phyloP scores from a whole-genome alignment of 352 stramenopile genomes.

The Phytophthora pluvialis region DNA sequence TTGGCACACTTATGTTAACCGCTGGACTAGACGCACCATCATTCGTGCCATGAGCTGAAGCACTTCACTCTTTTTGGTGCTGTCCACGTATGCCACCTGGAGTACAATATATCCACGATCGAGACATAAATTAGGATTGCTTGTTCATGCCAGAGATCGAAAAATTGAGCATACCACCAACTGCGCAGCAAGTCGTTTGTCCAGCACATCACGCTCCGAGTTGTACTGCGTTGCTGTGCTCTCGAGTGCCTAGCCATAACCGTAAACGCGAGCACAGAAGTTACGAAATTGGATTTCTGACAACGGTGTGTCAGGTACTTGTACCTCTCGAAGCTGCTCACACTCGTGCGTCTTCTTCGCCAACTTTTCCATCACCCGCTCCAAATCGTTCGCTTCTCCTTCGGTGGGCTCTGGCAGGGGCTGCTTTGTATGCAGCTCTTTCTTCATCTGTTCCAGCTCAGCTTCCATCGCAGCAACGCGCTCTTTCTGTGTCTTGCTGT shows the following conservation, averaged over 20 bases:
- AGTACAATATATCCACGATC: neutral
- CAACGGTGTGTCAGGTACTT: neutral
- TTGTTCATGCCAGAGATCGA: neutral
- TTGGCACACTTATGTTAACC: neutral
- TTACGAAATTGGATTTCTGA: neutral
- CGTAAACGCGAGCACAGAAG: neutral
- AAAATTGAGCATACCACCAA: slow-evolving; percentile 51
- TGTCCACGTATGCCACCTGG: slow-evolving; percentile 75
- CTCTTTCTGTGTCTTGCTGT: slow-evolving; percentile 63
- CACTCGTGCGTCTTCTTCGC: slow-evolving; percentile 72
- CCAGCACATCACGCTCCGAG: slow-evolving; percentile 61
- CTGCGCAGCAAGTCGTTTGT: slow-evolving; percentile 76
- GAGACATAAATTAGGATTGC: neutral
- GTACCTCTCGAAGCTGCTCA: slow-evolving; percentile 73
- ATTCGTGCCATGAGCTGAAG: slow-evolving; percentile 76
- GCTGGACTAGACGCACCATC: slow-evolving; percentile 46
- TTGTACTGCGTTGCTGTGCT: slow-evolving; percentile 61
- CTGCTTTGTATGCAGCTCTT: slow-evolving; percentile 28
- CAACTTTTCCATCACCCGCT: slow-evolving; percentile 59
- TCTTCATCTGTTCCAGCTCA: slow-evolving; percentile 41
- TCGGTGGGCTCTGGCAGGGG: slow-evolving; percentile 3
- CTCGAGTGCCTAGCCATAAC: slow-evolving; percentile 53
- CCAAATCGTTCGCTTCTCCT: slow-evolving; percentile 48
- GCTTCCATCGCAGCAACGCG: slow-evolving; percentile 53
- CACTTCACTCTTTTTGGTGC: slow-evolving; percentile 73